phyloP scores from a whole-genome alignment of 2,329 filamentous ascomycete species.

The Neopestalotiopsis clavispora region DNA sequence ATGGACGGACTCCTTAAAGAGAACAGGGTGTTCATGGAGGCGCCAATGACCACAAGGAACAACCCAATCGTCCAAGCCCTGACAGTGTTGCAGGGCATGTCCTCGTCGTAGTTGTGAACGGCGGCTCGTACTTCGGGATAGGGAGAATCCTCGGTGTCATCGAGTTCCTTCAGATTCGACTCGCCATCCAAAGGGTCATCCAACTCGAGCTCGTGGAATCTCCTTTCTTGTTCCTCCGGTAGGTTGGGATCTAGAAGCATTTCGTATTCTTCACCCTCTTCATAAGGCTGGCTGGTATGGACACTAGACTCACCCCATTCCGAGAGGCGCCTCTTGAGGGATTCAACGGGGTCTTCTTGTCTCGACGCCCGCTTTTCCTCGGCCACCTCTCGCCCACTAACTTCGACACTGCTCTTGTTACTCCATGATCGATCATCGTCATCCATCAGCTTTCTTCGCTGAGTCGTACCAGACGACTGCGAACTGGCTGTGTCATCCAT shows the following conservation, averaged over 20 bases:
- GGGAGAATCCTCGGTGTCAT: conserved; percentile 62
- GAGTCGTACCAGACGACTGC: conserved; percentile 39
- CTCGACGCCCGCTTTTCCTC: conserved; percentile 23
- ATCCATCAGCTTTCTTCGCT: conserved; percentile 24
- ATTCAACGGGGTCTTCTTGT: conserved; percentile 31
- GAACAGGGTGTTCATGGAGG: conserved; percentile 67
- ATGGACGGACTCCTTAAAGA: conserved; percentile 67
- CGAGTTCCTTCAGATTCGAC: conserved; percentile 38
- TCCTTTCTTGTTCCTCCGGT: conserved; percentile 47
- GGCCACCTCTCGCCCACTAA: conserved; percentile 34
- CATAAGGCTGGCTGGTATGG: conserved; percentile 41
- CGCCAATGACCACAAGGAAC: conserved; percentile 58
- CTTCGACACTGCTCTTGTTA: conserved; percentile 34
- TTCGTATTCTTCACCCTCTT: conserved; percentile 58
- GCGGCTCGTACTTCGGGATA: conserved; percentile 71
- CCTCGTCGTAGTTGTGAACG: conserved; percentile 68
- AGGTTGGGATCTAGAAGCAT: conserved; percentile 60
- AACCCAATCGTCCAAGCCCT: conserved; percentile 69
- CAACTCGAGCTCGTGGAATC: conserved; percentile 20
- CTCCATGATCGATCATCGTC: conserved; percentile 33
- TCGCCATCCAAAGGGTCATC: conserved; percentile 30
- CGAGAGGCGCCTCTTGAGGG: conserved; percentile 42
- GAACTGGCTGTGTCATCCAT: conserved; percentile 38
- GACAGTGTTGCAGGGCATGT: conserved; percentile 69
- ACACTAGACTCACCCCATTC: conserved; percentile 47